These are phyloP conservation scores for Neoboletus magnificus DNA, from an alignment of 768 basidiomycete species.

Conservation along the genomic window DNA sequence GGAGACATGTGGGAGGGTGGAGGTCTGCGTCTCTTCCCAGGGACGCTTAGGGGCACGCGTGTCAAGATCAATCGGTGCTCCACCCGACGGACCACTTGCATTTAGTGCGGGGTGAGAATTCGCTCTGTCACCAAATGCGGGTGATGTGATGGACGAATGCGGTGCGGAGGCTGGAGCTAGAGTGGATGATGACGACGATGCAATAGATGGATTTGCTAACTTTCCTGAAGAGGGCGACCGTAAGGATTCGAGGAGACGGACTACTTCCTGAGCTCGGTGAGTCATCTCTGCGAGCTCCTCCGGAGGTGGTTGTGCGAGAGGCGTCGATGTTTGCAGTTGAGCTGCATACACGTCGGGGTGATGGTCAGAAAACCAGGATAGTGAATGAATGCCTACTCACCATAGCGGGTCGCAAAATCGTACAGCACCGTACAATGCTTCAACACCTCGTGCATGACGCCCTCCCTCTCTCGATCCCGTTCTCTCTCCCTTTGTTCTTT, in stretches of 20 bases:
- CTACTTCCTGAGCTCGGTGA: conserved; percentile 59
- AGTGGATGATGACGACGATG: conserved; percentile 15
- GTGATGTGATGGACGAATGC: conserved; percentile 18
- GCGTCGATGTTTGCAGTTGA: conserved; percentile 40
- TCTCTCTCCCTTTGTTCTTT: conserved; percentile 26
- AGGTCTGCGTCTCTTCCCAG: conserved; percentile 59
- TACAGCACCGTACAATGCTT: conserved; percentile 60
- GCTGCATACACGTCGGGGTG: conserved; percentile 15
- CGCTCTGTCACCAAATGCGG: conserved; percentile 21
- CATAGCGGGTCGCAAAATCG: conserved; percentile 64
- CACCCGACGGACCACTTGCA: conserved; percentile 19
- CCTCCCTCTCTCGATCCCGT: conserved; percentile 19
- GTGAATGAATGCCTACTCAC: conserved; percentile 35
- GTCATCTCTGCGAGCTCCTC: conserved; percentile 70
- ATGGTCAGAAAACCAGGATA: not conserved
- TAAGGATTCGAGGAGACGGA: conserved; percentile 56
- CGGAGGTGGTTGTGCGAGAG: conserved; percentile 49
- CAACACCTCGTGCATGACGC: conserved; percentile 24
- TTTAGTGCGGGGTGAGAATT: conserved; percentile 31
- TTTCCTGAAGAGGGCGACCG: conserved; percentile 23
- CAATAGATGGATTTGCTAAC: conserved; percentile 9
- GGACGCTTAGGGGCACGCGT: conserved; percentile 68
- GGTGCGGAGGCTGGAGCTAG: conserved; percentile 5
- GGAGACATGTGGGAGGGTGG: conserved; percentile 21
- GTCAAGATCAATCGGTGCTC: conserved; percentile 26